A percentile compares a stretch with the other conserved stretches of the same genome.
Conservation (phyloP, 1,284 basidiomycete species). For the Microbotryomycetes sp. region DNA sequence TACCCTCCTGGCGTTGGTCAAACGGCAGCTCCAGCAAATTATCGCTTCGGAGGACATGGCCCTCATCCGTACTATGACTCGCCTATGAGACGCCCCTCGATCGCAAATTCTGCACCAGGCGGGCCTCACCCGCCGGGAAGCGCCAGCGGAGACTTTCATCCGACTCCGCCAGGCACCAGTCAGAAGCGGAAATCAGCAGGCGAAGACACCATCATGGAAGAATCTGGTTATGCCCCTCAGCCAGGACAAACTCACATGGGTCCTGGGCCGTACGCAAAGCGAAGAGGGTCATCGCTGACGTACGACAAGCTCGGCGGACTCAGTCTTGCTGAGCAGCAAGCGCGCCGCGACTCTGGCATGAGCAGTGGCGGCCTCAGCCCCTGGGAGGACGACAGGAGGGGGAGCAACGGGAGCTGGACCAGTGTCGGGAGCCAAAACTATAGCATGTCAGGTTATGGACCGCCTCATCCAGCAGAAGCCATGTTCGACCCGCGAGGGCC, state of each 20-base stretch:
- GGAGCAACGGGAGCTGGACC: conserved; percentile 17
- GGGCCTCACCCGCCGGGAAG: neutral
- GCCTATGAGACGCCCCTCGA: neutral
- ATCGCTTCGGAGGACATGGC: conserved; percentile 20
- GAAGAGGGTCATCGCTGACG: conserved; percentile 12
- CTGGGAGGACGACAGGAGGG: conserved; percentile 25
- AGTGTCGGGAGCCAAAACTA: conserved; percentile 8
- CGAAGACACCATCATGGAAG: conserved; percentile 2
- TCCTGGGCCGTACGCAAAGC: conserved; percentile 12
- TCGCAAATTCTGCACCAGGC: neutral
- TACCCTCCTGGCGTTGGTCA: neutral
- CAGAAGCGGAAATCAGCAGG: conserved; percentile 22
- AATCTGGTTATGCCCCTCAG: neutral
- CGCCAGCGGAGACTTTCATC: neutral
- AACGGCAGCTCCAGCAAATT: conserved; percentile 2
- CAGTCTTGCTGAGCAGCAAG: conserved; percentile 5
- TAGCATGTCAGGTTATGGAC: conserved; percentile 1
- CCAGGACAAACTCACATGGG: neutral
- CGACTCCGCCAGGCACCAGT: neutral
- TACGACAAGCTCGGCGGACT: conserved; percentile 18
- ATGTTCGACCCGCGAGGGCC: neutral
- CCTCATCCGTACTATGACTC: neutral
- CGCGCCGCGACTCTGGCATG: conserved; percentile 13
- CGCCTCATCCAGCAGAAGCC: neutral
- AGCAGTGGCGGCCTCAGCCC: neutral